Conservation (phyloP, 371 early-diverging fungal genomes). For the Blakeslea trispora region DNA sequence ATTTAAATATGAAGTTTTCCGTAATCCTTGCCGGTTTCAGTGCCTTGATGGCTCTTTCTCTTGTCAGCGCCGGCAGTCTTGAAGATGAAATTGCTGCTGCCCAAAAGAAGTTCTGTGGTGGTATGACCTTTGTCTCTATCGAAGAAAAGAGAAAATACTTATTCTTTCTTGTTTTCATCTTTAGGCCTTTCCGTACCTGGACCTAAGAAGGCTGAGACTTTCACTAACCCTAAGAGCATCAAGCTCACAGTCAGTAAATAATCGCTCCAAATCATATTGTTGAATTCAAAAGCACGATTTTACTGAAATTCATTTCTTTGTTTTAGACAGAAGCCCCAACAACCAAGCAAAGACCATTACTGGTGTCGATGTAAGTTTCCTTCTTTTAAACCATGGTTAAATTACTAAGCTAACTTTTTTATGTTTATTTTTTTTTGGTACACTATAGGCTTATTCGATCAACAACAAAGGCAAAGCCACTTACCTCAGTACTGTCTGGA, state of each 20-base stretch:
- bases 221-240: constrained; percentile 41
- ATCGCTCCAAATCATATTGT: constrained; percentile 5
- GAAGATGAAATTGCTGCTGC: constrained; percentile 48
- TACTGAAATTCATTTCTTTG: constrained; percentile 2
- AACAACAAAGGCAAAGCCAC: constrained; percentile 35
- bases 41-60: constrained; percentile 30
- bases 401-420: constrained; percentile 1
- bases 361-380: constrained; percentile 44
- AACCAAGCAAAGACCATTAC: constrained; percentile 43
- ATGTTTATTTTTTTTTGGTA: too few species aligned
- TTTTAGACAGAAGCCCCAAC: constrained; percentile 42
- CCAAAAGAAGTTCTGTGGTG: constrained; percentile 50
- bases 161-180: neutral
- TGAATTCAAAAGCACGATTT: neutral
- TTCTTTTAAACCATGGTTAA: neutral
- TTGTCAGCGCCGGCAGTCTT: constrained; percentile 39
- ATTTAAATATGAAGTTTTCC: constrained; percentile 37
- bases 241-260: constrained; percentile 49
- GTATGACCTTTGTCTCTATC: constrained; percentile 14
- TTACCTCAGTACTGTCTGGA: constrained; percentile 49
- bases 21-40: constrained; percentile 25
- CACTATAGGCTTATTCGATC: constrained; percentile 39
- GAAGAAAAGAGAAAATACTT: neutral
- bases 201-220: constrained; percentile 37
- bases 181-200: constrained; percentile 36